Conservation (phyloP, 306 rosid species). For the Aeschynomene evenia region DNA sequence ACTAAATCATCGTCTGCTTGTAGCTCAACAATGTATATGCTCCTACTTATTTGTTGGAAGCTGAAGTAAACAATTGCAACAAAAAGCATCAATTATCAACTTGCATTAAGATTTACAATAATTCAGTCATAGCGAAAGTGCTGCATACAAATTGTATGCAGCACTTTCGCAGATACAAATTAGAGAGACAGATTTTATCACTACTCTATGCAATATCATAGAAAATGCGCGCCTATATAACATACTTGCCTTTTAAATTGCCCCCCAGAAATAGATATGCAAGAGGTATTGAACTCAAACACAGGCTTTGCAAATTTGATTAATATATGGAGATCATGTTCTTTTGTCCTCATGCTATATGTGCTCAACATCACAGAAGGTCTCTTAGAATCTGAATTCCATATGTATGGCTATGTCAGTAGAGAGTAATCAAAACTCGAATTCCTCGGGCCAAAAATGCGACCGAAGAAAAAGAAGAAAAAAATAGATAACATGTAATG, state of each 20-base stretch:
- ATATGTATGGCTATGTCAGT: constrained; percentile 25
- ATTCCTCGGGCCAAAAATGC: neutral
- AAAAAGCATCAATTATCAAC: constrained; percentile 18
- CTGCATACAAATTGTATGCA: neutral
- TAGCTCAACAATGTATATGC: constrained; percentile 56
- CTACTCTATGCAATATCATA: neutral
- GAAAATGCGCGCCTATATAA: constrained; percentile 1
- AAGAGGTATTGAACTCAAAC: constrained; percentile 72
- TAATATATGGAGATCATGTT: constrained; percentile 51
- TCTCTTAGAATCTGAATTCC: constrained; percentile 66
- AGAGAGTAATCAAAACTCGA: constrained; percentile 6
- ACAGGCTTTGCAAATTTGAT: constrained; percentile 72
- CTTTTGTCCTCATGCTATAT: constrained; percentile 65
- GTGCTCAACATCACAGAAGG: constrained; percentile 81
- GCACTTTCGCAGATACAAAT: too few species aligned
- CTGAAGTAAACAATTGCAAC: constrained; percentile 38
- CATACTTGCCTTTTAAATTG: constrained; percentile 58
- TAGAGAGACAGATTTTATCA: neutral
- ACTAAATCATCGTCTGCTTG: constrained; percentile 51
- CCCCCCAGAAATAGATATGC: constrained; percentile 73
- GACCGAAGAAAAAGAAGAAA: neutral
- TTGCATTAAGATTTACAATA: neutral
- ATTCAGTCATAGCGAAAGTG: constrained; percentile 7
- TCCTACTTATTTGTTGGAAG: constrained; percentile 50
- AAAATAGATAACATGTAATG: constrained; percentile 29